Evolutionary conservation across 768 basidiomycete species (phyloP), one percentile per base, ranked within the genome.

Genomic region (Russula virescens): DNA sequence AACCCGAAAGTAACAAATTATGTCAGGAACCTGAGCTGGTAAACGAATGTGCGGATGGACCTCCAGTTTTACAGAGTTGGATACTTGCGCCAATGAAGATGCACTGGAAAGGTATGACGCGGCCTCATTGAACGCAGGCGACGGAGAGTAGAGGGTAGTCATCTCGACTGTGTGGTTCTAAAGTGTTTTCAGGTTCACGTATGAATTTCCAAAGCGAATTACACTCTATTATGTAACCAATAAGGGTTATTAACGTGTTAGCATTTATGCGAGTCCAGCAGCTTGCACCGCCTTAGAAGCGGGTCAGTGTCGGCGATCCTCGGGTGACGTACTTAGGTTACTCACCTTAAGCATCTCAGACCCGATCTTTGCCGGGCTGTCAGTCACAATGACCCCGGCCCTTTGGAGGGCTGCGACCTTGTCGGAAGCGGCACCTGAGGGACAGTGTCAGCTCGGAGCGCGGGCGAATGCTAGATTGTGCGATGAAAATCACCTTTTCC

Each of bases 321-420:
- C 45, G 46, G 38, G 21, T 53, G 43, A 23, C 11, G 13, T 13
- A 34, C 28, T 23, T 1, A 14, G 23, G n/a, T 9, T 7, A 68
- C 80, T 61, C 62, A 90, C 95, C 83, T 94, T 87, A 66, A 94
- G 80, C 84, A 99, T 93, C 70, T 91, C 83, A 42, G 75, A 68
- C 55, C 97, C 97, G 73, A 99, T 95, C 78, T 95, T 88, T 1
- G 97, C 95, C 13, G 97, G 97, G 73, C 91, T 94, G 74, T 94
- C 85, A 9, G 93, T 94, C 65, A 99, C 95, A 68, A 95, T 81
- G 31, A 83, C 97, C 63, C 97, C 97, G 43, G 97, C 97, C 72
- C 80, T 86, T 73, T 95, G 87, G 25, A 99, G 81, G 38, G 93
- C 92, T 58, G 80, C 83, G 47, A 98, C 94, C 78, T 99, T 99